Evolutionary conservation across 2,329 filamentous ascomycete genomes (phyloP).

Genomic region (Metarhizium album): DNA sequence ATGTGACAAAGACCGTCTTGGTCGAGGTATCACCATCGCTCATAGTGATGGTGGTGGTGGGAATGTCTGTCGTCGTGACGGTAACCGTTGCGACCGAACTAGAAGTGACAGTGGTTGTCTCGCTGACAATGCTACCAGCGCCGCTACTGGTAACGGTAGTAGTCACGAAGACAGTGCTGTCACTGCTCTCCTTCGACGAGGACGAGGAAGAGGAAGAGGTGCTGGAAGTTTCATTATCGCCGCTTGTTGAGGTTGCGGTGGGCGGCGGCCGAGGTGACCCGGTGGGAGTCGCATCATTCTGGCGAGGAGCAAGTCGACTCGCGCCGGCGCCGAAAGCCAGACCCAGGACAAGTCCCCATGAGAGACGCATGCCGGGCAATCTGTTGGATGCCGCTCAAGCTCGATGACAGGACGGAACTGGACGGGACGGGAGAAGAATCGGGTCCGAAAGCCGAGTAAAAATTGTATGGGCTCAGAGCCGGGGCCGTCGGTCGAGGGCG

Average conservation of each 20-base stretch:
- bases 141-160: conserved; percentile 19
- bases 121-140: conserved; percentile 18
- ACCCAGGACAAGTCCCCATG: conserved; percentile 13
- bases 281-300: background rate
- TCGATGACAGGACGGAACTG: background rate
- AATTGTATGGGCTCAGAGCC: background rate
- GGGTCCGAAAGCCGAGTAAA: background rate
- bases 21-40: conserved; percentile 25
- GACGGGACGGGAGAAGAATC: background rate
- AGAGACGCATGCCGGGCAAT: conserved; percentile 13
- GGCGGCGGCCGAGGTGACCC: background rate
- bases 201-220: background rate
- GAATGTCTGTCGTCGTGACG: conserved; percentile 24
- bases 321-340: conserved; percentile 12
- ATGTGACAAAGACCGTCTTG: conserved; percentile 23
- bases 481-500: background rate
- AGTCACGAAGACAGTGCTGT: conserved; percentile 20
- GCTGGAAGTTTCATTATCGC: background rate
- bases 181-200: conserved; percentile 6
- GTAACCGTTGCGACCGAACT: conserved; percentile 21
- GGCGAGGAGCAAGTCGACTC: conserved; percentile 2
- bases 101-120: conserved; percentile 17
- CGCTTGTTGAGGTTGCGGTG: background rate
- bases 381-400: background rate
- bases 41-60: conserved; percentile 26